Evolutionary conservation across 129 eudicot species (phyloP).

Genomic region (Cynara cardunculus): DNA sequence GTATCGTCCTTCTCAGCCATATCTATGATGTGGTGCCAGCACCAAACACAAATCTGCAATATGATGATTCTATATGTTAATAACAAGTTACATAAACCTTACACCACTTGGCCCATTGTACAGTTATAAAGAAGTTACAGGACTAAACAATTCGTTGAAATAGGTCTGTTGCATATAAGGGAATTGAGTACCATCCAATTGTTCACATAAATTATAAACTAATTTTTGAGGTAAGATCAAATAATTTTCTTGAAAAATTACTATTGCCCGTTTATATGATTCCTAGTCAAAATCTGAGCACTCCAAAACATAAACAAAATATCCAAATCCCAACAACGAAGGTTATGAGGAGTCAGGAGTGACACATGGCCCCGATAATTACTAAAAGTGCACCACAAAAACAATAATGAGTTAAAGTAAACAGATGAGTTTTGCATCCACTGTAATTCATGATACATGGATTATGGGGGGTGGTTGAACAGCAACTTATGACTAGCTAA

Average conservation of each 20-base stretch:
- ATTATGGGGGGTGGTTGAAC: neutral
- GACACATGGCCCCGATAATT: neutral
- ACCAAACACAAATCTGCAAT: slow-evolving; percentile 95
- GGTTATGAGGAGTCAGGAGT: neutral
- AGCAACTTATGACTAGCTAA: neutral
- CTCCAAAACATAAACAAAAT: neutral
- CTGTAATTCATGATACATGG: neutral
- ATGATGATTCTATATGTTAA: neutral
- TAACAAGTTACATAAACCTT: neutral
- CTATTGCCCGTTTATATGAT: neutral
- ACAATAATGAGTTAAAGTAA: neutral
- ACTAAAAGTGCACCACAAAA: neutral
- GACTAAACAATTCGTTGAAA: neutral
- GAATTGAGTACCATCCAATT: neutral
- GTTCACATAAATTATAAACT: neutral
- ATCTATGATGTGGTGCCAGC: slow-evolving; percentile 99
- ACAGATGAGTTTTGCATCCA: neutral
- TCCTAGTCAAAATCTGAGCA: neutral
- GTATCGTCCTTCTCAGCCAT: slow-evolving; percentile 98
- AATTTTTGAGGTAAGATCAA: neutral
- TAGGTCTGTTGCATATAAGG: neutral
- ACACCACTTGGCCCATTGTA: neutral
- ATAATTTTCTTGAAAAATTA: neutral
- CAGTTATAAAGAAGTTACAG: neutral
- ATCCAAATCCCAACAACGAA: neutral